Percentiles rank a stretch among this genome's conserved stretches.
Evolutionary conservation across 2,329 filamentous ascomycete species (phyloP).

Genomic region (Phoma sp.): DNA sequence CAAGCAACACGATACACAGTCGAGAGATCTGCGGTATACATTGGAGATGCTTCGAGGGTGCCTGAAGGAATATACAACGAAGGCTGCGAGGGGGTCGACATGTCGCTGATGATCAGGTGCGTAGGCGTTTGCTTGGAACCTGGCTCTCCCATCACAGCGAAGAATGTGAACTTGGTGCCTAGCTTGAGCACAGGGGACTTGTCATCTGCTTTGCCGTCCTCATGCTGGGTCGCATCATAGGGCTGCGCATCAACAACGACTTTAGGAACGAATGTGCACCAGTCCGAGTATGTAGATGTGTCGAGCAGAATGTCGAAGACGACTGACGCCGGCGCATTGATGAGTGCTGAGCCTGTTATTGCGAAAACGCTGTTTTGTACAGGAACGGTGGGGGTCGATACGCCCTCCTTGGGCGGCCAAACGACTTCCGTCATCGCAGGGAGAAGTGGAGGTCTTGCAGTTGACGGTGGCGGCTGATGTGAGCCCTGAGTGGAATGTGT

Average conservation of each 20-base stretch:
- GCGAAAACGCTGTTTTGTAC: slow-evolving; percentile 4
- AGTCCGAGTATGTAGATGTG: slow-evolving; percentile 22
- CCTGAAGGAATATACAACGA: slow-evolving; percentile 20
- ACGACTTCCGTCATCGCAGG: slow-evolving; percentile 4
- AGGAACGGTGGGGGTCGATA: slow-evolving; percentile 14
- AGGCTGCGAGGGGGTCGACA: slow-evolving; percentile 23
- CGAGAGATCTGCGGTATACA: slow-evolving; percentile 24
- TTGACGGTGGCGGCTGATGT: background rate
- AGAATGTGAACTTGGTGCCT: slow-evolving; percentile 27
- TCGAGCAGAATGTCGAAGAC: slow-evolving; percentile 26
- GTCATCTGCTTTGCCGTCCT: background rate
- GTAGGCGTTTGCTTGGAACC: slow-evolving; percentile 17
- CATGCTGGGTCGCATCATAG: background rate
- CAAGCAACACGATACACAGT: slow-evolving; percentile 30
- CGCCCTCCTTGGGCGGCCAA: slow-evolving; percentile 10
- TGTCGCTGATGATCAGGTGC: slow-evolving; percentile 24
- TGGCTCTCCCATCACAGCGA: slow-evolving; percentile 26
- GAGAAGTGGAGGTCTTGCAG: background rate
- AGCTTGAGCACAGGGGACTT: slow-evolving; percentile 9
- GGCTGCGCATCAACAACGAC: slow-evolving; percentile 19
- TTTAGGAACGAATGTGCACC: slow-evolving; percentile 30
- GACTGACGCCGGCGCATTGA: slow-evolving; percentile 25
- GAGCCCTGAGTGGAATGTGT: background rate
- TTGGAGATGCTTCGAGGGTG: slow-evolving; percentile 11
- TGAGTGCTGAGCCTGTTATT: slow-evolving; percentile 3